Evolutionary conservation across 2,329 filamentous ascomycete species (phyloP), one percentile per base, ranked within the genome.

Genomic region (Fusarium mexicanum): DNA sequence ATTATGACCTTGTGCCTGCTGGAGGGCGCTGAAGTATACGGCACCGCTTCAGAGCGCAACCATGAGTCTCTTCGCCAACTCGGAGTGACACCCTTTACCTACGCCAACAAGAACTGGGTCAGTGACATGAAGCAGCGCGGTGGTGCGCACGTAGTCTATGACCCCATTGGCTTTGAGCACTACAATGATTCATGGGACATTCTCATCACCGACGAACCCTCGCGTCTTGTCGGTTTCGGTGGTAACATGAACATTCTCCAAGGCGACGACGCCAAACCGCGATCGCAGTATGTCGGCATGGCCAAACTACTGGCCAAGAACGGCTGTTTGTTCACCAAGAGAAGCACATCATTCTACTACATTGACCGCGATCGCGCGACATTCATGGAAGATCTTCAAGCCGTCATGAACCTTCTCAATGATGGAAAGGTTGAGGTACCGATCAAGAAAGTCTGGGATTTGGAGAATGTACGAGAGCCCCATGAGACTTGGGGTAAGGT

Each of bases 51-150:
- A 2, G 77, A 78, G 69, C 80, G 84, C 18, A 88, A 87, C 70
- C 86, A 88, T 72, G 78, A 77, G 3, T 77, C 76, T 6, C 80
- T 87, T 2, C 79, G 80, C 0, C 75, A 78, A 6, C 75, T 81
- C 5, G 86, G 86, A 11, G 84, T 80, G 1, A 80, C 73, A 0
- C 85, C 85, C 0, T 88, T 87, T 60, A 82, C 82, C 2, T 88
- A 88, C 79, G 81, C 79, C 16, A 80, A 87, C 76, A 88, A 88
- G 77, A 74, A 83, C 51, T 88, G 86, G 87, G 86, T 87, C 43
- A 59, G 64, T 29, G 79, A 79, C 10, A 86, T 88, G 84, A 82
- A 84, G 51, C 78, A 74, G 11, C 72, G 85, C 13, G 86, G 86
- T 17, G 86, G 86, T 26, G 86, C 82, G 1, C 82, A 87, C 61